These are phyloP conservation scores for Stagonosporopsis vannaccii DNA, from an alignment of 2,329 filamentous ascomycete species.

Conservation along the genomic window DNA sequence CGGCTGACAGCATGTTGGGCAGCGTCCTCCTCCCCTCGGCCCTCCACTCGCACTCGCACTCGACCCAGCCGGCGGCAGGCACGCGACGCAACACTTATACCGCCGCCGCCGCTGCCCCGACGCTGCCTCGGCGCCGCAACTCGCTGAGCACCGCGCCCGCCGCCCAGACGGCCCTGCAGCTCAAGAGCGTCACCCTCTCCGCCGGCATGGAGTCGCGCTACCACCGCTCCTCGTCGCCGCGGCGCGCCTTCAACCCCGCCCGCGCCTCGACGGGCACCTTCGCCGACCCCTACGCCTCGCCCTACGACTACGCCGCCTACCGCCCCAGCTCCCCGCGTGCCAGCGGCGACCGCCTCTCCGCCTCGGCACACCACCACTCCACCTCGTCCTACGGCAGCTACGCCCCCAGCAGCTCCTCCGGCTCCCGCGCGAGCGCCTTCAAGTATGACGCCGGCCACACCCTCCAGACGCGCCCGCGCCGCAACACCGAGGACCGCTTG, in stretches of 20 bases:
- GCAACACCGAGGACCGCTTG: constrained; percentile 52
- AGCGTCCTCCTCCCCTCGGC: constrained; percentile 42
- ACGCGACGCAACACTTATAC: constrained; percentile 32
- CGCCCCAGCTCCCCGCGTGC: constrained; percentile 44
- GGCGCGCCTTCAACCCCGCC: constrained; percentile 41
- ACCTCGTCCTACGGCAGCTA: constrained; percentile 28
- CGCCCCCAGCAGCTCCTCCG: constrained; percentile 34
- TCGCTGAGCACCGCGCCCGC: constrained; percentile 31
- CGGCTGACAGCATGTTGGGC: constrained; percentile 45
- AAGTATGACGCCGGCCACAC: constrained; percentile 54
- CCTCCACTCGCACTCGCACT: constrained; percentile 9
- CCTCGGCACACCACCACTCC: constrained; percentile 31
- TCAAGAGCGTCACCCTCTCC: constrained; percentile 30
- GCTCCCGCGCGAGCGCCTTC: constrained; percentile 36
- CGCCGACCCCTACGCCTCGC: constrained; percentile 40
- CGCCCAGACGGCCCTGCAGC: constrained; percentile 30
- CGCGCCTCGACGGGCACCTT: constrained; percentile 50
- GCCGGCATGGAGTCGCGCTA: constrained; percentile 46
- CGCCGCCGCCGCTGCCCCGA: constrained; percentile 24
- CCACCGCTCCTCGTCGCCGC: constrained; percentile 46
- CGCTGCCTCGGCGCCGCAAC: constrained; percentile 37
- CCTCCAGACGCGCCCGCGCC: constrained; percentile 50
- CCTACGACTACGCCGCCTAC: constrained; percentile 28
- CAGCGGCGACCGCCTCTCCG: constrained; percentile 42
- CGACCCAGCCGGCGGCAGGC: constrained; percentile 19